Evolutionary conservation across 495 filamentous ascomycete species (phyloP), one percentile per base, ranked within the genome.

Genomic region (Xylona heveae): DNA sequence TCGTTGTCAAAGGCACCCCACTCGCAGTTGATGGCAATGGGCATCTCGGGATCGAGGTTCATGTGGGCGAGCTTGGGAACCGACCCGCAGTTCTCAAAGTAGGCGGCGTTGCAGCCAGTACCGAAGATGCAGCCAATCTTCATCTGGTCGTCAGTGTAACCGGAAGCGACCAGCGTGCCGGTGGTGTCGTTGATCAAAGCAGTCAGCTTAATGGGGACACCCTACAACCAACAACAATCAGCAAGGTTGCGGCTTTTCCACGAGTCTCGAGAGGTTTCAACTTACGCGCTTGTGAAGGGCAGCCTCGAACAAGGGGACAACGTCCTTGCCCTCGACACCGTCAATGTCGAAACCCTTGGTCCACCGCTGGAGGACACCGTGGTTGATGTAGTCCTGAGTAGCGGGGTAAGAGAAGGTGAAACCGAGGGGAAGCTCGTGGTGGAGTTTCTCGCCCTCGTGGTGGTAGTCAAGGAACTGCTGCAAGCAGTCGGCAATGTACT

Each of bases 381-480:
- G 81, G 46, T 97, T 81, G 45, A 97, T 83, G 55, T 90, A 92
- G 23, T 94, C 70, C 52, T 97, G 88, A 8, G 82, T 88, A 18
- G 83, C 90, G 2, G 88, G 88, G 48, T 94, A 97, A 6, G 88
- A 95, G 59, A 97, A 97, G 34, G 88, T 97, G 59, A 97, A 97
- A 50, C 88, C 90, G 26, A 95, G 68, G 3, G 79, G 79, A 13
- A 94, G 55, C 43, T 69, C 66, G 13, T 67, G 62, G 31, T 47
- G 52, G 19, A 72, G 37, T 38, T 77, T 64, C 50, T 71, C 62
- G 26, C 54, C 58, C 26, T 62, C 58, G 50, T 95, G 84, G 54
- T 95, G 85, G 45, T 71, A 74, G 45, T 94, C 75, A 41, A 97
- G 72, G 53, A 97, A 97, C 46, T 95, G 82, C 57, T 91, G 70